Conservation (phyloP, 305 asterid genomes). For the Fraxinus albicans region DNA sequence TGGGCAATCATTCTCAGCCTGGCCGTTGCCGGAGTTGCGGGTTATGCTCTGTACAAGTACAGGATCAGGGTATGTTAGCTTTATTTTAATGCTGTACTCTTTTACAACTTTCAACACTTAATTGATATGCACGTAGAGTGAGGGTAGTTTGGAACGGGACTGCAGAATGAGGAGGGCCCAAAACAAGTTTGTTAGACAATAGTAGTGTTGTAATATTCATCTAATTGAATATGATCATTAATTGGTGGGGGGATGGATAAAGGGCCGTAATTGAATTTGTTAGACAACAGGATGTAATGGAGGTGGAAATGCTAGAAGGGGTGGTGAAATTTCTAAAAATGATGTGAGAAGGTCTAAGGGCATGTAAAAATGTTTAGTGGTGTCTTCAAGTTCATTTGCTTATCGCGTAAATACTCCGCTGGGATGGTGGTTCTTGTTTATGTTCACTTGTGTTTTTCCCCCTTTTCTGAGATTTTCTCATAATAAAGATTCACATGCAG, state of each 20-base stretch:
- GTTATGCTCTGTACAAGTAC: constrained; percentile 77
- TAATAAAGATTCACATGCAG: constrained; percentile 27
- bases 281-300: neutral
- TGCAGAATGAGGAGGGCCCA: neutral
- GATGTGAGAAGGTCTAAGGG: neutral
- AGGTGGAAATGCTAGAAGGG: neutral
- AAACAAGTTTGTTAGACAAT: neutral
- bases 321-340: neutral
- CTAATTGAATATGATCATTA: neutral
- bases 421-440: neutral
- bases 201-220: neutral
- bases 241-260: neutral
- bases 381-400: neutral
- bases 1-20: constrained; percentile 71
- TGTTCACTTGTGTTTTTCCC: neutral
- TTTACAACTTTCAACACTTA: neutral
- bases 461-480: neutral
- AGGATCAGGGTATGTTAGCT: constrained; percentile 61
- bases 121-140: neutral
- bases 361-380: neutral
- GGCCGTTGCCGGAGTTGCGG: constrained; percentile 57
- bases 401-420: neutral
- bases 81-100: neutral
- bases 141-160: neutral
- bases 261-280: neutral